Conservation (phyloP, 2,329 filamentous ascomycete genomes). For the Cladophialophora psammophila region DNA sequence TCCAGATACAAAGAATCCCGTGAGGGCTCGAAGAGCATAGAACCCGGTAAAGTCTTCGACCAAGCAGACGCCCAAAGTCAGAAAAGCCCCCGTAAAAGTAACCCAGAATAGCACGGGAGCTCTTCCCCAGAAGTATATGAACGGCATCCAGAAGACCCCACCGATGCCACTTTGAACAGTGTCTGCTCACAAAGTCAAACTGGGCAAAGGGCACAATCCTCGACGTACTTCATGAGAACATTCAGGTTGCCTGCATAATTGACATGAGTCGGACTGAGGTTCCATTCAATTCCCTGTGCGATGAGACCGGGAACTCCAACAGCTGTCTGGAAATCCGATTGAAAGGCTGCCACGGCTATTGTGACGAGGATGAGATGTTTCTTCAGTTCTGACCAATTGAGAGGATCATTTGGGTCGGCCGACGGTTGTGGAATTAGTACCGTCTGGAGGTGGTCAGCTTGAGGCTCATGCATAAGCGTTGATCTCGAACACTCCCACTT, state of each 20-base stretch:
- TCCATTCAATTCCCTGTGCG: slow-evolving; percentile 48
- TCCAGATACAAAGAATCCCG: slow-evolving; percentile 53
- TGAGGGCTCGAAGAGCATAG: slow-evolving; percentile 51
- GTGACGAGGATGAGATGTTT: slow-evolving; percentile 14
- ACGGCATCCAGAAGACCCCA: slow-evolving; percentile 49
- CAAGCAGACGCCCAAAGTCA: slow-evolving; percentile 47
- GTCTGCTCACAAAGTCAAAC: not conserved
- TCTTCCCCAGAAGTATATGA: slow-evolving; percentile 53
- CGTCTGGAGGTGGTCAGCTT: slow-evolving; percentile 45
- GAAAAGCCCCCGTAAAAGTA: slow-evolving; percentile 45
- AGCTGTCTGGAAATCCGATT: slow-evolving; percentile 51
- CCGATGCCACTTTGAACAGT: slow-evolving; percentile 43
- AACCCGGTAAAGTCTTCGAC: slow-evolving; percentile 48
- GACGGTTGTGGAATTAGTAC: slow-evolving; percentile 61
- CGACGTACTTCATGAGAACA: slow-evolving; percentile 48
- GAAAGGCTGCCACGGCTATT: slow-evolving; percentile 47
- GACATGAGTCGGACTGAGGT: slow-evolving; percentile 47
- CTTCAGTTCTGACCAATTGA: slow-evolving; percentile 54
- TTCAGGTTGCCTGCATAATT: slow-evolving; percentile 51
- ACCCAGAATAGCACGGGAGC: slow-evolving; percentile 52
- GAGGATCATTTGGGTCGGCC: slow-evolving; percentile 60
- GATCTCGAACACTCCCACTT: not conserved
- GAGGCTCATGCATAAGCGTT: too few species aligned
- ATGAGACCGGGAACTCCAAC: slow-evolving; percentile 49
- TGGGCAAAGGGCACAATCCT: not conserved